These are phyloP conservation scores for Penicillium bovifimosum DNA, from an alignment of 495 filamentous ascomycete species.

Conservation along the genomic window DNA sequence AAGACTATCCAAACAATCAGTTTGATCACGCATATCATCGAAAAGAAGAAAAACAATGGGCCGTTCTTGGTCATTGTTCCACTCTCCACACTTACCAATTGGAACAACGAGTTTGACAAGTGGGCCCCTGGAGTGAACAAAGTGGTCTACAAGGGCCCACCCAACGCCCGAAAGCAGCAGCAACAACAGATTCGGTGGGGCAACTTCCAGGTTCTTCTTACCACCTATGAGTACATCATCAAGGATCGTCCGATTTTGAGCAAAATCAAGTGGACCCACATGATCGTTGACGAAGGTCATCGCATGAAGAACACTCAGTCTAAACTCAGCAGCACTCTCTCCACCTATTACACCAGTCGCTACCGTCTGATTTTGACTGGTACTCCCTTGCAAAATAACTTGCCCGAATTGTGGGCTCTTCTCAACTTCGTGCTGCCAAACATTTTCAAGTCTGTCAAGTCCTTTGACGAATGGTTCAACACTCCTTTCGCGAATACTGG, in stretches of 20 bases:
- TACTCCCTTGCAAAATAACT: constrained; percentile 95
- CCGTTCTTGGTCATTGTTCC: constrained; percentile 97
- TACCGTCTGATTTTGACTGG: constrained; percentile 96
- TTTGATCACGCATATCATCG: constrained; percentile 93
- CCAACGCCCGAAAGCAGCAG: constrained; percentile 79
- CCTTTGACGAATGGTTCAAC: constrained; percentile 99
- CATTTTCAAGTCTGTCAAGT: constrained; percentile 99
- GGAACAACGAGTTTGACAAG: constrained; percentile 98
- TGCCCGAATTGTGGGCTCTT: constrained; percentile 92
- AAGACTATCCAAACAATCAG: constrained; percentile 99
- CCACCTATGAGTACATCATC: constrained; percentile 99
- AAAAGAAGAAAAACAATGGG: constrained; percentile 87
- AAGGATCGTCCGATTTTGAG: constrained; percentile 90
- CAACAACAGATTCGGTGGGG: constrained; percentile 92
- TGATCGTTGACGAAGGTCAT: constrained; percentile 99
- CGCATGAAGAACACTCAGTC: constrained; percentile 99
- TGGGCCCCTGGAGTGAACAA: constrained; percentile 85
- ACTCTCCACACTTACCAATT: constrained; percentile 93
- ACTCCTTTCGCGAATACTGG: constrained; percentile 98
- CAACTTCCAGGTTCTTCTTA: constrained; percentile 91
- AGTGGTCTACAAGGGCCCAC: constrained; percentile 96
- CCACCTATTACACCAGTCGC: constrained; percentile 87
- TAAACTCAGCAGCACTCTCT: constrained; percentile 90
- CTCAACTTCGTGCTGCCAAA: constrained; percentile 97
- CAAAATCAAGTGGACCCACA: constrained; percentile 99